Conservation (phyloP, 2,329 filamentous ascomycete genomes). For the Dactylellina leptospora region DNA sequence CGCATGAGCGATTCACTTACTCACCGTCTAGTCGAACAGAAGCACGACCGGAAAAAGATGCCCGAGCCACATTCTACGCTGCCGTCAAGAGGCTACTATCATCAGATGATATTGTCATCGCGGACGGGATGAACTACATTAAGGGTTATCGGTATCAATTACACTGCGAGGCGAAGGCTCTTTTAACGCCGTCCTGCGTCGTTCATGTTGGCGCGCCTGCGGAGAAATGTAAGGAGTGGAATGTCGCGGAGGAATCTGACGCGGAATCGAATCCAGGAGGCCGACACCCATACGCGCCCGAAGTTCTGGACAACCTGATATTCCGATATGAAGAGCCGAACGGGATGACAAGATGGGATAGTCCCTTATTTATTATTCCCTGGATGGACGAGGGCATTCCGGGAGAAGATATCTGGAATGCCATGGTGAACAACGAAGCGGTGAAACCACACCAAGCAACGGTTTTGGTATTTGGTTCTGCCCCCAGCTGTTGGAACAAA, state of each 20-base stretch:
- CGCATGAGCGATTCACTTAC: conserved; percentile 32
- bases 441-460: conserved; percentile 80
- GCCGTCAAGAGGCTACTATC: conserved; percentile 80
- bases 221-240: conserved; percentile 65
- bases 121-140: conserved; percentile 86
- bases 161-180: conserved; percentile 82
- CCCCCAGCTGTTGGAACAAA: too few relatives aligned
- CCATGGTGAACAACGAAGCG: conserved; percentile 69
- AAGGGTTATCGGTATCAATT: conserved; percentile 89
- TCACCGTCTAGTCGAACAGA: conserved; percentile 50
- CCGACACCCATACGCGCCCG: conserved; percentile 64
- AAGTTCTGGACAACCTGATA: conserved; percentile 79
- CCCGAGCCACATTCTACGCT: conserved; percentile 76
- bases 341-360: conserved; percentile 84
- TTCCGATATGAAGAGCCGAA: conserved; percentile 89
- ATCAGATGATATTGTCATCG: conserved; percentile 77
- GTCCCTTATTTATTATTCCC: conserved; percentile 79
- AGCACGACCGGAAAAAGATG: conserved; percentile 74
- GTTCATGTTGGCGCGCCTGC: conserved; percentile 65
- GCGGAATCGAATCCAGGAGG: conserved; percentile 47
- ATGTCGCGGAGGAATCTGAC: conserved; percentile 63
- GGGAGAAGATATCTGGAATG: conserved; percentile 77
- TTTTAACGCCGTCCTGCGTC: conserved; percentile 78
- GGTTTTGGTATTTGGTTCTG: conserved; percentile 69
- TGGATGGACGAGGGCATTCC: conserved; percentile 73